Evolutionary conservation across 345 rosid genomes (phyloP), one percentile per base, ranked within the genome.

Genomic region (Acer negundo): DNA sequence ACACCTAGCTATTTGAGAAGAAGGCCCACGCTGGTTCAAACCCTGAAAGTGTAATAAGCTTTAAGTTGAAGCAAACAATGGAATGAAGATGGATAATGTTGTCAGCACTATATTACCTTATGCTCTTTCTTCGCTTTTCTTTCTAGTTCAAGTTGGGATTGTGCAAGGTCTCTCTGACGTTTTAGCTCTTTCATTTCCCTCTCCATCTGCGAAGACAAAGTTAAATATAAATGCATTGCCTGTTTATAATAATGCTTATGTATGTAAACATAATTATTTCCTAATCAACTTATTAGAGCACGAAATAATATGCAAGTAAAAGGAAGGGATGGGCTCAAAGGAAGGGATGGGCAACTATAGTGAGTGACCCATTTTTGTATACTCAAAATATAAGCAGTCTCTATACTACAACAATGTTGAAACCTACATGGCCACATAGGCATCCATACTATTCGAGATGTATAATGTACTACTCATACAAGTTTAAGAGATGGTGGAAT

Each of bases 121-220:
- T 51, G 88, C 81, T 92, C 95, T 83, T 89, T 91, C 69, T 82
- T 80, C 53, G 85, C 82, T 80, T 85, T 93, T 85, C 90, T 91
- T 91, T 93, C 93, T 70, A 77, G 84, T 78, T 90, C 94, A 82
- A 91, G 94, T 69, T 89, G 90, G 66, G 94, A 88, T 76, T 95
- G 87, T 72, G 94, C 97, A 79, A 85, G 84, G 86, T 95, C 98
- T 87, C 98, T 95, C 80, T 95, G 92, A 67, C 96, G 95, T 86
- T 95, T 95, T 78, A 93, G 85, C 85, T 93, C 99, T 83, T 84
- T 94, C 95, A 95, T 88, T 80, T 93, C 95, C 61, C 80, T 87
- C 75, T 84, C 95, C 94, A 95, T 90, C 98, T 95, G 87, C 81
- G 11, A 66, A 80, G 46, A n/a, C 2, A 53, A 62, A 70, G 6